Conservation (phyloP, 345 rosid genomes). For the Erucastrum elatum region DNA sequence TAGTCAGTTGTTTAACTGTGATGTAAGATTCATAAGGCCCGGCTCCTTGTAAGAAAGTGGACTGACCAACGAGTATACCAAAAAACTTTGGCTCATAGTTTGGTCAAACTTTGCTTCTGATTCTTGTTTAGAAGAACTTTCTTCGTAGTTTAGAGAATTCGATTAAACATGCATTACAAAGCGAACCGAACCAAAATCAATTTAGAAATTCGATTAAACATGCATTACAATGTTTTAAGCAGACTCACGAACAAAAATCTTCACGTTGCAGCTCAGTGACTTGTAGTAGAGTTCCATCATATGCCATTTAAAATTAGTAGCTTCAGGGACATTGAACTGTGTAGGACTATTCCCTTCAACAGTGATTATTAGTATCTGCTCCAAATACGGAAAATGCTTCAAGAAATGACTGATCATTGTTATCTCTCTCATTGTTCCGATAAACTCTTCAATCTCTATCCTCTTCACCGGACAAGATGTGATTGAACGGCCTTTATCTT, state of each 20-base stretch:
- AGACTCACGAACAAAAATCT: background rate
- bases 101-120: too few species aligned
- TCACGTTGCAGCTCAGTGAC: background rate
- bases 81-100: too few species aligned
- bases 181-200: too few species aligned
- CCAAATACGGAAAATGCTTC: conserved; percentile 9
- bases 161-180: too few species aligned
- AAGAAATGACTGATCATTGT: conserved; percentile 4
- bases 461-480: background rate
- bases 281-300: background rate
- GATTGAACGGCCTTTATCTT: conserved; percentile 1
- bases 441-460: background rate
- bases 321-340: background rate
- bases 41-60: background rate
- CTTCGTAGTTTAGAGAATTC: too few species aligned
- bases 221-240: background rate
- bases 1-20: background rate
- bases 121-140: too few species aligned
- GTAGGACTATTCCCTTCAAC: background rate
- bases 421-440: background rate
- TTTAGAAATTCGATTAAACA: too few species aligned
- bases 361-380: background rate
- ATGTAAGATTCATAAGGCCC: background rate
- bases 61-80: too few species aligned
- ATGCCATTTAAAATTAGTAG: background rate